Conservation (phyloP, 139 green algal species). For the Closterium sp. region DNA sequence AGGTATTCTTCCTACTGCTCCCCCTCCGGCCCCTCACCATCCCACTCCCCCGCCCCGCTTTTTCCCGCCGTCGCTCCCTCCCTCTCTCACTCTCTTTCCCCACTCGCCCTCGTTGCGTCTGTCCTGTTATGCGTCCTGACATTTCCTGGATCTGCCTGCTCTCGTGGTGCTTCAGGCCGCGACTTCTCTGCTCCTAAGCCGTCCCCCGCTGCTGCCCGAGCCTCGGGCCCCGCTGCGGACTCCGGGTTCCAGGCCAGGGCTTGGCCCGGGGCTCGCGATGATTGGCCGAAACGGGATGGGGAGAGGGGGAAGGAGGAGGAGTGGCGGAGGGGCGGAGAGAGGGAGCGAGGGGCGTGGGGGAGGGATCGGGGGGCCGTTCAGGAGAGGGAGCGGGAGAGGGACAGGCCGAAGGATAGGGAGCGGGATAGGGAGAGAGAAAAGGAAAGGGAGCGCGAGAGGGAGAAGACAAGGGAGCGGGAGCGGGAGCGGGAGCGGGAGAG, state of each 20-base stretch:
- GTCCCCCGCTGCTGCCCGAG: neutral
- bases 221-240: neutral
- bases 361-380: neutral
- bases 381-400: constrained; percentile 11
- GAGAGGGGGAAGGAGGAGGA: neutral
- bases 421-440: constrained; percentile 18
- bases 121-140: neutral
- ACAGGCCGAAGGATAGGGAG: neutral
- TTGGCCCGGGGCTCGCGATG: neutral
- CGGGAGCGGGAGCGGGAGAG: neutral
- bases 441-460: neutral
- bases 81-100: too few species aligned
- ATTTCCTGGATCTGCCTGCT: neutral
- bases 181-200: neutral
- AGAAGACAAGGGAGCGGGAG: neutral
- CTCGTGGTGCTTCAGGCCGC: neutral
- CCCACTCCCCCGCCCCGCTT: too few species aligned
- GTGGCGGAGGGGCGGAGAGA: neutral
- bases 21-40: neutral
- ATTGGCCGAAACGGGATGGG: neutral
- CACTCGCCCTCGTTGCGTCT: too few species aligned
- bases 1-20: neutral
- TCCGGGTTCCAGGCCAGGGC: neutral
- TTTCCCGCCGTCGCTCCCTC: too few species aligned
- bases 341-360: neutral